Conservation (phyloP, 495 filamentous ascomycete species). For the Hyaloscypha variabilis region DNA sequence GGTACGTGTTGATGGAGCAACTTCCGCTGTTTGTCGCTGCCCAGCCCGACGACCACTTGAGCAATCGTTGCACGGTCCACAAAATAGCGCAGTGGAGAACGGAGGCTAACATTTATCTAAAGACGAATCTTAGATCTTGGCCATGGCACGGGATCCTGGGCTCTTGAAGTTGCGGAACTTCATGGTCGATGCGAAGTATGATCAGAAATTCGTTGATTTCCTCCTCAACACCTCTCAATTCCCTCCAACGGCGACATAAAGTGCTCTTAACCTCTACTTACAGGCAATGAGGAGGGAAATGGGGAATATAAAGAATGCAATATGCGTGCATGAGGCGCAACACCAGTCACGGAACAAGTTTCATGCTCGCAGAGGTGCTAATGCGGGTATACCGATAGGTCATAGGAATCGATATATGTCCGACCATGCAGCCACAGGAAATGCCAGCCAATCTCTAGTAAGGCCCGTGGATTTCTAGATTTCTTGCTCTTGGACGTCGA, state of each 20-base stretch:
- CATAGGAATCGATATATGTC: conserved; percentile 78
- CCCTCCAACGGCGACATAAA: background rate
- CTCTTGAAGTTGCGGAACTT: background rate
- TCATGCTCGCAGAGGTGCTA: background rate
- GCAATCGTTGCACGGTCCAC: background rate
- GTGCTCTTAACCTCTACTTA: background rate
- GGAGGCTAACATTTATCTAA: background rate
- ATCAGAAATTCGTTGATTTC: background rate
- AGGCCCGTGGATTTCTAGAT: too few relatives aligned
- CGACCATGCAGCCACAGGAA: conserved; percentile 72
- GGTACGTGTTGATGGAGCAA: background rate
- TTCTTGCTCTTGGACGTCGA: too few relatives aligned
- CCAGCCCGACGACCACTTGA: background rate
- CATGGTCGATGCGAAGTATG: conserved; percentile 1
- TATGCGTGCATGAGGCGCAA: background rate
- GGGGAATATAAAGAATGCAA: background rate
- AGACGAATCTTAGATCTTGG: background rate
- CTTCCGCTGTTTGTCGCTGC: background rate
- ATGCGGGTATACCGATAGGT: conserved; percentile 53
- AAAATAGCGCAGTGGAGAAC: background rate
- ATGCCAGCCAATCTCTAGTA: conserved; percentile 65
- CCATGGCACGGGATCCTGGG: background rate
- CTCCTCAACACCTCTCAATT: background rate
- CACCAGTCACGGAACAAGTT: background rate
- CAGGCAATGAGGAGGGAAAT: background rate